These are phyloP conservation scores for Fusarium scirpi DNA, from an alignment of 2,329 filamentous ascomycete species.

Conservation along the genomic window DNA sequence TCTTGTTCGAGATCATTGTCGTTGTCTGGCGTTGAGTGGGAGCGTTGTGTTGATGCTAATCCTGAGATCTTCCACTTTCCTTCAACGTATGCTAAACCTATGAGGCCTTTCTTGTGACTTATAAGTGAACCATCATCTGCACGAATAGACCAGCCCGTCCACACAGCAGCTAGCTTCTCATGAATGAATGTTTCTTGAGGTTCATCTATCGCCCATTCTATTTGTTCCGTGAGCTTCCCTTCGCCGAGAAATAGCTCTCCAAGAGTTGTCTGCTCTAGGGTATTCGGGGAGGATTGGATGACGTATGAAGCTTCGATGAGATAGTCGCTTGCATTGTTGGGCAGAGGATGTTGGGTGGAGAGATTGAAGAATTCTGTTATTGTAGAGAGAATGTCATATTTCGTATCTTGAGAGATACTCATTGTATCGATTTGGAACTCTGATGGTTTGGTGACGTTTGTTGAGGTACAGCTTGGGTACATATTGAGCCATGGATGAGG, in stretches of 20 bases:
- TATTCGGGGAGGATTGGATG: conserved; percentile 4
- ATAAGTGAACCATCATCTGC: background rate
- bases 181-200: background rate
- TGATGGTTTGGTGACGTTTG: background rate
- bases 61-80: conserved; percentile 21
- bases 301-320: conserved; percentile 25
- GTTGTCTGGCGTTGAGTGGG: background rate
- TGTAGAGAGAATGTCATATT: conserved; percentile 4
- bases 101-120: conserved; percentile 13
- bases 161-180: conserved; percentile 4
- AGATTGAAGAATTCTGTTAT: conserved; percentile 8
- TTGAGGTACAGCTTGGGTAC: background rate
- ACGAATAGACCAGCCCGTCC: conserved; percentile 13
- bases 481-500: background rate
- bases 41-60: conserved; percentile 1
- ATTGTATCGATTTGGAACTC: background rate
- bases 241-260: background rate
- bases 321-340: background rate
- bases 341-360: background rate
- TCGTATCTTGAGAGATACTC: background rate
- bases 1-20: background rate
- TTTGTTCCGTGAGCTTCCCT: background rate
- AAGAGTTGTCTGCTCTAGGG: conserved; percentile 19
- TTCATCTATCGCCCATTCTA: conserved; percentile 17
- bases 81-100: conserved; percentile 5